Percentiles rank a stretch among this genome's conserved stretches.
Conservation (phyloP, 805 yeast genomes). For the Nakazawaea wyomingensis region DNA sequence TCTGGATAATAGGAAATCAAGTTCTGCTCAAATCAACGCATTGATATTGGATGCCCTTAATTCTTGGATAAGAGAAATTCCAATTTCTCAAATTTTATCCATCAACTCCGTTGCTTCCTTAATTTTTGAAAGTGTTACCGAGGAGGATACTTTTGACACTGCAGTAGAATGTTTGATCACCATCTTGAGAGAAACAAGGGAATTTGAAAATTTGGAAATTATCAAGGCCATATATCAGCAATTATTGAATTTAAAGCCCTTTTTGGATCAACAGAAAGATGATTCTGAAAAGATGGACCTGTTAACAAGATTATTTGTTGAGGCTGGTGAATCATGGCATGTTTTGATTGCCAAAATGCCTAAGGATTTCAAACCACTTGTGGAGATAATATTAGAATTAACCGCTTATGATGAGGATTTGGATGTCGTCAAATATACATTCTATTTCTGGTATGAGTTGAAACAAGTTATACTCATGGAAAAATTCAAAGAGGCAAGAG, state of each 20-base stretch:
- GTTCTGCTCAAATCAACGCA: slow-evolving; percentile 29
- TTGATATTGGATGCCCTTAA: slow-evolving; percentile 69
- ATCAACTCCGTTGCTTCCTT: slow-evolving; percentile 61
- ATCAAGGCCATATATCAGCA: slow-evolving; percentile 66
- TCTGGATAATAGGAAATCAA: slow-evolving; percentile 24
- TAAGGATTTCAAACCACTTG: slow-evolving; percentile 61
- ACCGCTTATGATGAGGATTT: slow-evolving; percentile 75
- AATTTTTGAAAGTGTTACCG: slow-evolving; percentile 55
- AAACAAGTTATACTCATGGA: slow-evolving; percentile 65
- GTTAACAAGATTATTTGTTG: slow-evolving; percentile 73
- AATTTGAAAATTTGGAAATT: slow-evolving; percentile 56
- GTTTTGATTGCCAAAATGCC: slow-evolving; percentile 75
- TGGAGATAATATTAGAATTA: slow-evolving; percentile 65
- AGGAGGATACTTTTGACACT: slow-evolving; percentile 70
- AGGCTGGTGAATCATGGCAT: slow-evolving; percentile 96
- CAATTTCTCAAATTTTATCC: slow-evolving; percentile 62
- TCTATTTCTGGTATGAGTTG: slow-evolving; percentile 85
- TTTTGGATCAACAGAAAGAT: slow-evolving; percentile 41
- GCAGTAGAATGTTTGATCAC: slow-evolving; percentile 85
- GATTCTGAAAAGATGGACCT: slow-evolving; percentile 67
- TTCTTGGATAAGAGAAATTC: slow-evolving; percentile 89
- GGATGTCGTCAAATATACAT: slow-evolving; percentile 85
- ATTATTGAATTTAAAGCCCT: slow-evolving; percentile 54
- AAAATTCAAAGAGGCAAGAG: slow-evolving; percentile 48
- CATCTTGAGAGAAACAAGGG: slow-evolving; percentile 76